These are phyloP conservation scores for Fraxinus angustifolia DNA, from an alignment of 305 asterid genomes.

Conservation along the genomic window DNA sequence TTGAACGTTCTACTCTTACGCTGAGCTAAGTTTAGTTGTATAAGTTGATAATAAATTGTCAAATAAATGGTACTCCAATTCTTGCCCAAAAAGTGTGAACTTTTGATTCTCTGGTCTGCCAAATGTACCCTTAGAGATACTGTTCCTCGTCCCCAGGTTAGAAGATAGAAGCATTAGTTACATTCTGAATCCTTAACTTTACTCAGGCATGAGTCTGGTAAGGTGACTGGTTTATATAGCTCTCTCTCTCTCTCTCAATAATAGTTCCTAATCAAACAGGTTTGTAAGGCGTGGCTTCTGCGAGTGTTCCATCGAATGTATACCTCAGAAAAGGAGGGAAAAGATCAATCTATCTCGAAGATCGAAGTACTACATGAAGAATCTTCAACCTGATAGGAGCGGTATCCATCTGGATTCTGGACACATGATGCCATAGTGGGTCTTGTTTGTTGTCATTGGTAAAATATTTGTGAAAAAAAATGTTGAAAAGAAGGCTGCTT, in stretches of 20 bases:
- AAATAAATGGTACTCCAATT: not conserved
- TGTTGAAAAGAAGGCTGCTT: not conserved
- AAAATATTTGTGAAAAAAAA: not conserved
- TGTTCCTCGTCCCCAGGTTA: not conserved
- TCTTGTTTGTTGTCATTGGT: not conserved
- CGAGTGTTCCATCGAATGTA: conserved; percentile 59
- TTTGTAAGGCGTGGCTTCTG: conserved; percentile 91
- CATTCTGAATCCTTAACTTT: not conserved
- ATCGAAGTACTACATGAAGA: conserved; percentile 85
- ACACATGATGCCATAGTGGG: conserved; percentile 3
- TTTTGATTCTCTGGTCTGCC: not conserved
- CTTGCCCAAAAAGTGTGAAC: not conserved
- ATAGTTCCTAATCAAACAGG: conserved; percentile 37
- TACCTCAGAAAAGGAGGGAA: conserved; percentile 74
- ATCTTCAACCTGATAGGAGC: conserved; percentile 65
- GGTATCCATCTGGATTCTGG: conserved; percentile 61
- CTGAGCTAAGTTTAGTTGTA: not conserved
- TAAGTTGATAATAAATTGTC: not conserved
- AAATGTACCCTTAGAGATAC: not conserved
- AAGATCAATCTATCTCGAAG: conserved; percentile 67
- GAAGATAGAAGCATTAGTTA: not conserved
- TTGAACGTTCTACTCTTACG: not conserved
- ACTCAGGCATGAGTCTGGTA: not conserved
- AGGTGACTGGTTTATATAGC: not conserved
- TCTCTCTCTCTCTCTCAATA: not conserved